Percentiles rank a stretch among this genome's conserved stretches.
Evolutionary conservation across 495 filamentous ascomycete genomes (phyloP).

Genomic region (Penicillium herquei): DNA sequence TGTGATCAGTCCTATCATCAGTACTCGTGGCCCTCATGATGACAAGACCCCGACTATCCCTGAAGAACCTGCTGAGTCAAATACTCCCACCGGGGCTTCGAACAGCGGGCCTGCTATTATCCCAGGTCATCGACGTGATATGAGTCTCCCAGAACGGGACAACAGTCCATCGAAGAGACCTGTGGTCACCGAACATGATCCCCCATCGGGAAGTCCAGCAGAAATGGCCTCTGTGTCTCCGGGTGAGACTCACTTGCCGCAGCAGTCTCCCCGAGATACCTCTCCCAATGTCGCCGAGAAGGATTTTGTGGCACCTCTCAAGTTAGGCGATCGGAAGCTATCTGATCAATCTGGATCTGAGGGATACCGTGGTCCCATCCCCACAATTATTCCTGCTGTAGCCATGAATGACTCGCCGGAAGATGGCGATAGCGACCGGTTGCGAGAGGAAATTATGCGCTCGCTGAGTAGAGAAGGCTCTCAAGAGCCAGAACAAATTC

Average conservation of each 20-base stretch:
- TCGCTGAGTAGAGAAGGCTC: conserved; percentile 60
- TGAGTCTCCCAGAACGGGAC: conserved; percentile 59
- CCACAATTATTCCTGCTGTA: conserved; percentile 47
- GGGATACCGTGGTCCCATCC: conserved; percentile 26
- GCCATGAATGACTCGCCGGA: conserved; percentile 49
- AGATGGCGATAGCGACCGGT: conserved; percentile 71
- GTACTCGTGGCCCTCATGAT: conserved; percentile 34
- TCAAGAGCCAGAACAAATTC: conserved; percentile 28
- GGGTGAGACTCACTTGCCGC: conserved; percentile 9
- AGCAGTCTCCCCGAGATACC: conserved; percentile 1
- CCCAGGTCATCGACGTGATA: conserved; percentile 58
- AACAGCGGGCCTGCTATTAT: conserved; percentile 36
- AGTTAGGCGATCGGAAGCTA: conserved; percentile 17
- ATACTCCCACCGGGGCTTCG: conserved; percentile 28
- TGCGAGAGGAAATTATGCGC: conserved; percentile 78
- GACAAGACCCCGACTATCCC: conserved; percentile 55
- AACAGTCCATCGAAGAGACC: conserved; percentile 64
- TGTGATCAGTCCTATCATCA: conserved; percentile 68
- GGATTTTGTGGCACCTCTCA: conserved; percentile 43
- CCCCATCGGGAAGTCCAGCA: conserved; percentile 40
- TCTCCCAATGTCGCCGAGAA: conserved; percentile 28
- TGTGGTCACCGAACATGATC: conserved; percentile 42
- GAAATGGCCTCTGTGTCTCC: conserved; percentile 40
- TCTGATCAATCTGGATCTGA: conserved; percentile 15
- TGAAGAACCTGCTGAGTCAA: conserved; percentile 50